Evolutionary conservation across 2,329 filamentous ascomycete species (phyloP).

Genomic region (Fusarium praegraminearum): DNA sequence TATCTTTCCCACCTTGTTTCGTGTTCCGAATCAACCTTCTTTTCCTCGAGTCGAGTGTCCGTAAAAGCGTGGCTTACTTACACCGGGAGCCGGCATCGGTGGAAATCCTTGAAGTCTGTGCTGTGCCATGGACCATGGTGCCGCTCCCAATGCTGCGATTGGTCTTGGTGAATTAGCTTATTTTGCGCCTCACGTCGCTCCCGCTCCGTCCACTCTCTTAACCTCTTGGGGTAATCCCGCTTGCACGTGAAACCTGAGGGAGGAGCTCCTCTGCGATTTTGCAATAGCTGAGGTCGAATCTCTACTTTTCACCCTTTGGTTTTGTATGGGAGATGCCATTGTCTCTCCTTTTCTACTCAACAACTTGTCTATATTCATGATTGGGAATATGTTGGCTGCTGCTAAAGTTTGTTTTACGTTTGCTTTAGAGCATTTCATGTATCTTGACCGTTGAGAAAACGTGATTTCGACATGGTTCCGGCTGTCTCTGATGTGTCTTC

Average conservation of each 20-base stretch:
- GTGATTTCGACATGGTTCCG: no score
- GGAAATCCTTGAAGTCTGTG: conserved; percentile 10
- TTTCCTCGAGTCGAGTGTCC: neutral
- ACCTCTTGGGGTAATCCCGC: conserved; percentile 14
- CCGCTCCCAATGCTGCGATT: conserved; percentile 16
- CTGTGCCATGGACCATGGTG: conserved; percentile 22
- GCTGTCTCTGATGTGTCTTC: neutral
- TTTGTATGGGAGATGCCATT: neutral
- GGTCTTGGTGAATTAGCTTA: conserved; percentile 32
- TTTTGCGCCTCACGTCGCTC: conserved; percentile 24
- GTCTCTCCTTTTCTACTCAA: neutral
- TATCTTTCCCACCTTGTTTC: conserved; percentile 3
- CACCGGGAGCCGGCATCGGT: conserved; percentile 43
- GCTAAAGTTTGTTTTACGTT: neutral
- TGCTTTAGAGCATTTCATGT: neutral
- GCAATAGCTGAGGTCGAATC: conserved; percentile 16
- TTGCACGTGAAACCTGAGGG: conserved; percentile 35
- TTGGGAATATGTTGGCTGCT: no score
- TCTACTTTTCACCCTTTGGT: conserved; percentile 33
- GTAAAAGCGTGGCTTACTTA: conserved; percentile 18
- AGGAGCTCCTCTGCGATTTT: conserved; percentile 24
- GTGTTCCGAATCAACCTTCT: conserved; percentile 3
- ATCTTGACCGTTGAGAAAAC: neutral
- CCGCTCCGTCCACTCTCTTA: conserved; percentile 9
- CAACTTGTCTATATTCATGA: neutral